These are phyloP conservation scores for Bathelium albidoporum DNA, from an alignment of 495 filamentous ascomycete species.

Conservation along the genomic window DNA sequence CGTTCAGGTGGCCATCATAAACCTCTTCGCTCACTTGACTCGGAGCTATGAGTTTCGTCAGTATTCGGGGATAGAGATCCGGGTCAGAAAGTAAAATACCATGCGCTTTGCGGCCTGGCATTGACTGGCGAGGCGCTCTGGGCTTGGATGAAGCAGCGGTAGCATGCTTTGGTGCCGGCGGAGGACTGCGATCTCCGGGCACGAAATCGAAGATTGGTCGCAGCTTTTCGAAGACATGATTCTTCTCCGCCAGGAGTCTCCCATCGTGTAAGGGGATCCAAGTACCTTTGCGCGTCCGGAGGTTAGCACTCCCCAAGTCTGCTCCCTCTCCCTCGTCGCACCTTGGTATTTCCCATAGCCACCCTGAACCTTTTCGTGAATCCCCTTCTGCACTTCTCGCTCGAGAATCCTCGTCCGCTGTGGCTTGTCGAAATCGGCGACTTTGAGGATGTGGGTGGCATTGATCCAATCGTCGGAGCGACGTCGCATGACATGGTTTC, in stretches of 20 bases:
- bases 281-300: conserved; percentile 50
- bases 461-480: conserved; percentile 45
- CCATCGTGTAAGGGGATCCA: conserved; percentile 89
- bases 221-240: conserved; percentile 72
- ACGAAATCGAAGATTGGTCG: conserved; percentile 81
- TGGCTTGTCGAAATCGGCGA: conserved; percentile 75
- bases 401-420: conserved; percentile 89
- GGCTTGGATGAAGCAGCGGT: conserved; percentile 59
- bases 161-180: conserved; percentile 85
- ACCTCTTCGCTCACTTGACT: conserved; percentile 41
- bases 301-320: background rate
- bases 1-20: conserved; percentile 44
- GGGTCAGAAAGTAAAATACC: background rate
- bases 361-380: conserved; percentile 95
- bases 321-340: conserved; percentile 23
- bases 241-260: conserved; percentile 68
- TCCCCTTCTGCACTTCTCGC: conserved; percentile 89
- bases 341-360: conserved; percentile 99
- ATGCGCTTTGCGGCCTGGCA: conserved; percentile 12
- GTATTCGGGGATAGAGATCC: background rate
- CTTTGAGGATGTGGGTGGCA: conserved; percentile 50
- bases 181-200: conserved; percentile 75
- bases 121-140: conserved; percentile 42
- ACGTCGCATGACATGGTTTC: conserved; percentile 81
- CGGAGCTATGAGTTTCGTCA: conserved; percentile 18